These are phyloP conservation scores for Vickermania spadyakhi DNA, from an alignment of 208 protist genomes.

Conservation along the genomic window DNA sequence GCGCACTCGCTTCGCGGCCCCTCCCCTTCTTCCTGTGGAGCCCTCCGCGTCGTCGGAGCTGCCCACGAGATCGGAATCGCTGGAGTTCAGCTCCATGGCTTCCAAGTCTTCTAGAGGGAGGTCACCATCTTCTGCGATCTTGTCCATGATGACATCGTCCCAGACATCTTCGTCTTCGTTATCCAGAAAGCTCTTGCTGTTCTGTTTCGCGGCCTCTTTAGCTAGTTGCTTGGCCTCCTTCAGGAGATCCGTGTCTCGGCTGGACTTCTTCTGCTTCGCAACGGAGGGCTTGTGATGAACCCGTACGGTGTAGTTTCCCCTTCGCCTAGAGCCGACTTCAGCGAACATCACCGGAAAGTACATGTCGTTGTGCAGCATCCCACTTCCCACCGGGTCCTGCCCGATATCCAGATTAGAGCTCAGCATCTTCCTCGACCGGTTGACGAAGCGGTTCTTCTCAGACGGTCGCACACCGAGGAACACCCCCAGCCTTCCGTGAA, in stretches of 20 bases:
- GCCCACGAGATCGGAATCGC: constrained; percentile 16
- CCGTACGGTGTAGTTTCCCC: constrained; percentile 29
- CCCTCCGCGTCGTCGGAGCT: not conserved
- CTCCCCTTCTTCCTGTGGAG: not conserved
- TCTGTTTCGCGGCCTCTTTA: not conserved
- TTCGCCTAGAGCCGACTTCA: constrained; percentile 40
- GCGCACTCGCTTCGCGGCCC: constrained; percentile 14
- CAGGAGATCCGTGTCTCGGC: constrained; percentile 23
- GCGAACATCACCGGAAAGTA: constrained; percentile 73
- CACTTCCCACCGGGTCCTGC: not conserved
- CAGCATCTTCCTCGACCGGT: constrained; percentile 25
- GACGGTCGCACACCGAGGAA: constrained; percentile 71
- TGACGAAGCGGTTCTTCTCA: constrained; percentile 48
- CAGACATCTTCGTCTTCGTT: constrained; percentile 3
- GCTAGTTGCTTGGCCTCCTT: constrained; percentile 16
- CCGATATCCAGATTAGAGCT: constrained; percentile 23
- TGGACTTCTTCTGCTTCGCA: constrained; percentile 14
- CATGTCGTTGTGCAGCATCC: constrained; percentile 32
- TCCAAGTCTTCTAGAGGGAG: constrained; percentile 9
- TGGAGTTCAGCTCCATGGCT: constrained; percentile 15
- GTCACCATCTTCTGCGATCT: constrained; percentile 12
- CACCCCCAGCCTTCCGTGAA: constrained; percentile 72
- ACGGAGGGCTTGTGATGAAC: constrained; percentile 33
- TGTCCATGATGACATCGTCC: constrained; percentile 6
- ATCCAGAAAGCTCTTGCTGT: constrained; percentile 1